Base-by-base conservation (phyloP, 805 yeast species). In the Candida loeiensis region DNA sequence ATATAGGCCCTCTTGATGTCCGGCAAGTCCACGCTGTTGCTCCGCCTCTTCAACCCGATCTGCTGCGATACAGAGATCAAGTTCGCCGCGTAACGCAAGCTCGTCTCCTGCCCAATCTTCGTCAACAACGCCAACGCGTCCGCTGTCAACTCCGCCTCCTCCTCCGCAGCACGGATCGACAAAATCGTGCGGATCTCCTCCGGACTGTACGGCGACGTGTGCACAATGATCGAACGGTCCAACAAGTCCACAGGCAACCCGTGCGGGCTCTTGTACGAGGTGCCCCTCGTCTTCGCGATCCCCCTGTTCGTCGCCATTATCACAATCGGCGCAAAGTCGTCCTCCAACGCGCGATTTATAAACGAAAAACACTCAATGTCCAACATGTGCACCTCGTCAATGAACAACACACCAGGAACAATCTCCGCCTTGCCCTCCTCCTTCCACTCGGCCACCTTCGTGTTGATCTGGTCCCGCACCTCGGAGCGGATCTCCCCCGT, bases 241-340 rank as follows among this genome's bases (percentile, higher is more conserved):
- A 93, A 80, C 54, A 93, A 72, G 71, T 93, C 99, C 44, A 85
- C 74, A 31, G 99, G 99, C 44, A 93, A 72, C n/a, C 99, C 99
- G 61, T 93, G 99, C 16, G 99, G 96, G 1, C 96, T 84, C 63
- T 82, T 85, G 69, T 88, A 88, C 57, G 79, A 82, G 21, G 98
- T 87, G 38, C 99, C 99, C 56, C 96, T 79, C 17, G 96, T 89
- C 45, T 77, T 82, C n/a, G 96, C 78, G 43, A 91, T 75, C 39
- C 99, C 99, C 62, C 97, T 78, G 68, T 93, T 93, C 18, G 99
- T 90, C 33, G 99, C 99, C 95, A 93, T 86, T 48, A 93, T 85
- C 30, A 93, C 96, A 57, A 93, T 87, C 26, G 99, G 99, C 12
- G 98, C 86, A 62, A 93, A 84, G 46, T 89, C 95, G 55, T 89